Evolutionary conservation across 345 rosid genomes (phyloP), one percentile per base, ranked within the genome.

Genomic region (Populus deltoides): DNA sequence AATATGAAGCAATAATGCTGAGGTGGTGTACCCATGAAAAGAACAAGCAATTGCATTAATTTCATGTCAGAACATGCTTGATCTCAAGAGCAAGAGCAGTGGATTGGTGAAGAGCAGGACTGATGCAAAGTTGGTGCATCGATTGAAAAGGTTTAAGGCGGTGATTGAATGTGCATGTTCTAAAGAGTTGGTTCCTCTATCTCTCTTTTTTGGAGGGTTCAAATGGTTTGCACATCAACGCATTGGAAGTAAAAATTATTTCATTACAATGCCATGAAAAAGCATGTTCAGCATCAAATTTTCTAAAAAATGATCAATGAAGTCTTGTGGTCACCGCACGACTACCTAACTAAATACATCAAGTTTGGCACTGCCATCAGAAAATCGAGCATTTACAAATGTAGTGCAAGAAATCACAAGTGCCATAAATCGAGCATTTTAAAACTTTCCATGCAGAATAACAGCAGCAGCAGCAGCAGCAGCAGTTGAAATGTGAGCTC

Each of bases 11-110:
- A 70, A 75, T 43, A 70, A 78, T 4, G 47, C 35, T 61, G 66
- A 78, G 29, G 74, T 41, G 35, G 57, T 61, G 65, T 15, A 66
- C 22, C 33, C 61, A 41, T 77, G 74, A 78, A 78, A 80, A 78
- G 68, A 80, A 75, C 72, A 78, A 76, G 82, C 75, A 78, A 79
- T 77, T 66, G 36, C 77, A 70, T 70, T 33, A 33, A 33, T 4
- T 70, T 53, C 27, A 66, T 70, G 57, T 51, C 59, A 65, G 35
- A 80, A 70, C 53, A 49, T 70, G 16, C 59, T 36, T 25, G 15
- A 68, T 24, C n/a, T 72, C 9, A 38, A 29, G 41, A 18, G 17
- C 61, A 27, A 27, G 22, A 24, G 67, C 45, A 66, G 72, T 71
- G 76, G 73, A 20, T 68, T 71, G 22, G 73, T 66, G 71, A 51